Evolutionary conservation across 768 basidiomycete genomes (phyloP).

Genomic region (Tylopilus intermedius): DNA sequence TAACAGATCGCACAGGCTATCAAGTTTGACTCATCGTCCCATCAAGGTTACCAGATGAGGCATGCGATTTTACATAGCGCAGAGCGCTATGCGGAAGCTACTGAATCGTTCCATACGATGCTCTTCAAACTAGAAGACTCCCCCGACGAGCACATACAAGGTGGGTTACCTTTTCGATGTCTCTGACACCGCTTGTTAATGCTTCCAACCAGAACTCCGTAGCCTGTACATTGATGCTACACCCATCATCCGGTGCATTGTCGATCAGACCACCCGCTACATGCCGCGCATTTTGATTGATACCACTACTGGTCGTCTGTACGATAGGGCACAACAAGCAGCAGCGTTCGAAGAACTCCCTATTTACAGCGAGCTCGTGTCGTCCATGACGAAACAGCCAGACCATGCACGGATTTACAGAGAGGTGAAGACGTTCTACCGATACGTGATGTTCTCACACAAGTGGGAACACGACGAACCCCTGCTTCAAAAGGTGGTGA

Average conservation of each 20-base stretch:
- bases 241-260: neutral
- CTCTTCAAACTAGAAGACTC: neutral
- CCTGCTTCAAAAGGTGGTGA: too few relatives aligned
- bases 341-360: too few relatives aligned
- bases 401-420: too few relatives aligned
- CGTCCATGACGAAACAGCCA: too few relatives aligned
- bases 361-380: too few relatives aligned
- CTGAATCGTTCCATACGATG: neutral
- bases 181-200: neutral
- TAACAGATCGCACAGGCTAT: neutral
- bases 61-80: neutral
- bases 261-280: neutral
- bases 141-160: neutral
- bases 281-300: neutral
- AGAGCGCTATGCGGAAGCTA: neutral
- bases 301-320: neutral
- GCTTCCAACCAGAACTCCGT: neutral
- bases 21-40: neutral
- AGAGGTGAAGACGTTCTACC: too few relatives aligned
- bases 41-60: constrained; percentile 3
- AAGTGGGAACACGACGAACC: too few relatives aligned
- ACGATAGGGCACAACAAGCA: too few relatives aligned
- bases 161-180: neutral
- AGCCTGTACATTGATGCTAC: neutral
- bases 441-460: too few relatives aligned